Evolutionary conservation across 164 flowering plant genomes (phyloP).

Genomic region (Buxus sempervirens): DNA sequence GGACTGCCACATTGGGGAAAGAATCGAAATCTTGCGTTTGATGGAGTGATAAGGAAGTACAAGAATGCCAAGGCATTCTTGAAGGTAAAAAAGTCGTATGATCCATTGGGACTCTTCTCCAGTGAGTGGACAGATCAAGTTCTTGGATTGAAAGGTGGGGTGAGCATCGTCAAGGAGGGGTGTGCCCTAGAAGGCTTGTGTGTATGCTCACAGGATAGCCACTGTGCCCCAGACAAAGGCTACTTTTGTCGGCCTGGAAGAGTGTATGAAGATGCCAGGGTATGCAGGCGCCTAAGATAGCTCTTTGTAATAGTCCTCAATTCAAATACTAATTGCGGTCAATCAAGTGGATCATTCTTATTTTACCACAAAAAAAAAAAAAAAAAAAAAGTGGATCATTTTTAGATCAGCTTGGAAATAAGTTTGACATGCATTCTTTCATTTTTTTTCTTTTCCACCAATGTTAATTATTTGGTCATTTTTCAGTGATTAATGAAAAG

Average conservation of each 20-base stretch:
- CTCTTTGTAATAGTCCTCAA: background rate
- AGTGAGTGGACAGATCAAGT: conserved; percentile 77
- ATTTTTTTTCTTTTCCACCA: no score
- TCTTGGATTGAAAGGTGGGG: conserved; percentile 48
- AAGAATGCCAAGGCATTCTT: conserved; percentile 36
- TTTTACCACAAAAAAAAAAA: no score
- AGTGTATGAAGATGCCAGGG: conserved; percentile 58
- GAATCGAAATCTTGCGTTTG: conserved; percentile 64
- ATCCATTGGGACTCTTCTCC: conserved; percentile 64
- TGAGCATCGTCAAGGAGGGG: conserved; percentile 42
- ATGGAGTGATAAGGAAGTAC: conserved; percentile 50
- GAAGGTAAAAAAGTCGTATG: conserved; percentile 49
- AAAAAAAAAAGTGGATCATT: no score
- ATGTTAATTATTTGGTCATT: no score
- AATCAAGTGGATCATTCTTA: no score
- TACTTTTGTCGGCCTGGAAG: conserved; percentile 62
- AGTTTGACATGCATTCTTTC: no score
- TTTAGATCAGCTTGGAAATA: no score
- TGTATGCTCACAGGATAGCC: conserved; percentile 54
- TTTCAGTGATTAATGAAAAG: no score
- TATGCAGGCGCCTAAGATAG: conserved; percentile 37
- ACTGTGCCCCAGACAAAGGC: conserved; percentile 66
- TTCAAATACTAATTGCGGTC: no score
- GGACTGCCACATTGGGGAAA: conserved; percentile 84
- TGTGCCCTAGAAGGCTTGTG: conserved; percentile 85